Conservation (phyloP, 768 basidiomycete species). For the Pholiota microspora region DNA sequence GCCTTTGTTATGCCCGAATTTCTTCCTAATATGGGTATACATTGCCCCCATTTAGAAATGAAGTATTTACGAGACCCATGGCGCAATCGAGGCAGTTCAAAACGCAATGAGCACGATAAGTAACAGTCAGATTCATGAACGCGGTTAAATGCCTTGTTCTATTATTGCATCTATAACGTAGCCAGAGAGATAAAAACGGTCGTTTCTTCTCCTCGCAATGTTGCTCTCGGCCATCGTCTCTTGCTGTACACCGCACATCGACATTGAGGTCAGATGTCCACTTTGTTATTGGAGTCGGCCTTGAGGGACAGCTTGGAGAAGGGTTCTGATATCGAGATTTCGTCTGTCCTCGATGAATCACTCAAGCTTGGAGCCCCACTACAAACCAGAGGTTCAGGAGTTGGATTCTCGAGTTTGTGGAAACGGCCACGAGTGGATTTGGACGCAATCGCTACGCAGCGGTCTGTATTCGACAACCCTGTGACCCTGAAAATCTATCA, state of each 20-base stretch:
- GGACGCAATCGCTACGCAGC: slow-evolving; percentile 57
- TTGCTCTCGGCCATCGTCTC: background rate
- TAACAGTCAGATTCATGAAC: background rate
- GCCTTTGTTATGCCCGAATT: background rate
- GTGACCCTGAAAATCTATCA: slow-evolving; percentile 45
- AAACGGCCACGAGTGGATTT: slow-evolving; percentile 31
- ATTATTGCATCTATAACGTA: background rate
- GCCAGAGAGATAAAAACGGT: background rate
- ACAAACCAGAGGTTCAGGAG: slow-evolving; percentile 6
- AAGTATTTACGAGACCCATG: slow-evolving; percentile 10
- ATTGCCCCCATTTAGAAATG: slow-evolving; percentile 10
- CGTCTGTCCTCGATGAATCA: slow-evolving; percentile 7
- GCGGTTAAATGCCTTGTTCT: background rate
- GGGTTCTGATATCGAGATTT: slow-evolving; percentile 3
- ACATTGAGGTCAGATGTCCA: slow-evolving; percentile 11
- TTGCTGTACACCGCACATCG: background rate
- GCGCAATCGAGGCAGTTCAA: slow-evolving; percentile 20
- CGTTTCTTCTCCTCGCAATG: background rate
- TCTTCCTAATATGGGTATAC: slow-evolving; percentile 15
- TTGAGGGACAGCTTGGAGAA: slow-evolving; percentile 9
- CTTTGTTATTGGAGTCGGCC: slow-evolving; percentile 4
- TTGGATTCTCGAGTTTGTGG: slow-evolving; percentile 26
- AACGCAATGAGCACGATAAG: slow-evolving; percentile 18
- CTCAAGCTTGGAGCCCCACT: slow-evolving; percentile 9
- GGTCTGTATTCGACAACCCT: slow-evolving; percentile 63